Conservation (phyloP, 495 filamentous ascomycete species). For the Clavariopsis aquatica region DNA sequence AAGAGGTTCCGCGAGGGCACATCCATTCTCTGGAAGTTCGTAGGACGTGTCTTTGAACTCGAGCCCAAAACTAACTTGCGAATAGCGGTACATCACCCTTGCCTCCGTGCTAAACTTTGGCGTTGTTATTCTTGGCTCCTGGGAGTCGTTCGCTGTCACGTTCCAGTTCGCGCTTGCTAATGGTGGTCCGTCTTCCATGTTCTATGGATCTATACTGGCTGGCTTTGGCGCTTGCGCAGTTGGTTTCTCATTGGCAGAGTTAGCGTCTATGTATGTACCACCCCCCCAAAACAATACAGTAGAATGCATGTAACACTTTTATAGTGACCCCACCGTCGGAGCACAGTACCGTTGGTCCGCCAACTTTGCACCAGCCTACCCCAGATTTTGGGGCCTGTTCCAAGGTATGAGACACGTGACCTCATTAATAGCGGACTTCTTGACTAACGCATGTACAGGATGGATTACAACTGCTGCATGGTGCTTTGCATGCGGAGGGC, state of each 20-base stretch:
- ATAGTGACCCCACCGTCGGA: conserved; percentile 33
- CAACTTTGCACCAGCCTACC: conserved; percentile 45
- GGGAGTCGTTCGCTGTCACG: conserved; percentile 38
- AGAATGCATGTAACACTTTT: background rate
- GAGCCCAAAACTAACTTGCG: background rate
- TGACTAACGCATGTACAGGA: conserved; percentile 16
- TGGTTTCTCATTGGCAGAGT: conserved; percentile 41
- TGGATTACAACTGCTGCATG: conserved; percentile 28
- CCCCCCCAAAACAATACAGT: background rate
- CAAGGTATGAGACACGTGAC: conserved; percentile 14
- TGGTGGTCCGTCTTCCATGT: conserved; percentile 45
- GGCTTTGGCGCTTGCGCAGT: conserved; percentile 35
- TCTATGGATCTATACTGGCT: conserved; percentile 41
- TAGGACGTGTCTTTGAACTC: background rate
- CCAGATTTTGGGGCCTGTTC: conserved; percentile 40
- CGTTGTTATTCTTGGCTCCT: conserved; percentile 32
- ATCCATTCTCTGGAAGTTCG: conserved; percentile 15
- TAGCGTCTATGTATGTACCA: conserved; percentile 43
- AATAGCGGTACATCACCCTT: conserved; percentile 33
- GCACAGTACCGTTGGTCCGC: conserved; percentile 34
- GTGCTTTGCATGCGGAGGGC: conserved; percentile 18
- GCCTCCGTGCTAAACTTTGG: conserved; percentile 33
- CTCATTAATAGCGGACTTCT: background rate
- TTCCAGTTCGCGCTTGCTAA: conserved; percentile 40
- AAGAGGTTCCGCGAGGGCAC: background rate